phyloP scores from a whole-genome alignment of 257 asterid genomes.

The Anisodus tanguticus region DNA sequence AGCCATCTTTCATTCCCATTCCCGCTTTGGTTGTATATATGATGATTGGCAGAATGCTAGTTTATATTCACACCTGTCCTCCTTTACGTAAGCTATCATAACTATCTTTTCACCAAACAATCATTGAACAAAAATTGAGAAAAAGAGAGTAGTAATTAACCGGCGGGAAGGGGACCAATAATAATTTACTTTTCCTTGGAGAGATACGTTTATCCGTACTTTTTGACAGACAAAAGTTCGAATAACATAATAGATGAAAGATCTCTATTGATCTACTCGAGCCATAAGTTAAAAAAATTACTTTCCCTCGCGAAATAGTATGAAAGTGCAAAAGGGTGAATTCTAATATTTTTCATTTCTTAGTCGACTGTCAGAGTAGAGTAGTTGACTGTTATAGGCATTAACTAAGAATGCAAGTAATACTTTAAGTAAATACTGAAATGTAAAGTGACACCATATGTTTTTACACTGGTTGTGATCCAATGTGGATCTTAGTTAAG shows the following conservation, averaged over 20 bases:
- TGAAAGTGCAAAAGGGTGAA: too few relatives aligned
- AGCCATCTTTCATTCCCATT: slow-evolving; percentile 25
- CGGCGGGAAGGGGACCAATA: not conserved
- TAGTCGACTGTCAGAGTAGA: too few relatives aligned
- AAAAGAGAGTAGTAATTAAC: not conserved
- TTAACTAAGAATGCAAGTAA: too few relatives aligned
- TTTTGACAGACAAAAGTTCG: not conserved
- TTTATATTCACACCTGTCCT: not conserved
- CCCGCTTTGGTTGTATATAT: not conserved
- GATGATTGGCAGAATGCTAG: slow-evolving; percentile 17
- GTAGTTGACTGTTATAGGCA: too few relatives aligned
- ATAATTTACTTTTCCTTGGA: not conserved
- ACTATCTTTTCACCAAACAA: slow-evolving; percentile 5
- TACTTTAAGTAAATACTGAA: too few relatives aligned
- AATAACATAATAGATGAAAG: not conserved
- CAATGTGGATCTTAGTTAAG: too few relatives aligned
- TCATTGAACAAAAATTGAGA: not conserved
- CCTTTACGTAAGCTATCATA: slow-evolving; percentile 19
- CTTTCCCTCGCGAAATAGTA: too few relatives aligned
- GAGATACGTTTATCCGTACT: not conserved
- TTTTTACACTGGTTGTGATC: too few relatives aligned
- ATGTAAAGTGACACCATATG: too few relatives aligned
- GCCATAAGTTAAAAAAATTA: too few relatives aligned
- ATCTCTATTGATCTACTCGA: too few relatives aligned
- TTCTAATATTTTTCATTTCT: too few relatives aligned